Conservation (phyloP, 805 yeast species). For the Spathaspora hagerdaliae region DNA sequence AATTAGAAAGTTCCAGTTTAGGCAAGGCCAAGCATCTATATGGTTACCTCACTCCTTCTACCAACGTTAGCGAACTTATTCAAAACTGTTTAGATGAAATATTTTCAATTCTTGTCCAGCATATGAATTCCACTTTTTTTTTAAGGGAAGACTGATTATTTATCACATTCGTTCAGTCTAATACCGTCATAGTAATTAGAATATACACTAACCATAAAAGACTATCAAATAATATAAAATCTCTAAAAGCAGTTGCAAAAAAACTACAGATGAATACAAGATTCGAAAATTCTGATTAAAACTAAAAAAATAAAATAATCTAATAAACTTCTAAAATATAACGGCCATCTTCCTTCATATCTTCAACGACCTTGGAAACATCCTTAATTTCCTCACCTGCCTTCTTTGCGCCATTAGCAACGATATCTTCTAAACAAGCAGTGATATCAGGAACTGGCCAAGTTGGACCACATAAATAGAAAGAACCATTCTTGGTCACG, state of each 20-base stretch:
- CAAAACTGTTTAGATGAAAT: no score
- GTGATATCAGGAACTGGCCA: conserved; percentile 99
- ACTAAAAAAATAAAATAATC: conserved; percentile 2
- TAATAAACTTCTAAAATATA: conserved; percentile 92
- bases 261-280: neutral
- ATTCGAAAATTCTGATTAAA: no score
- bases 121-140: no score
- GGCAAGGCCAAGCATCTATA: no score
- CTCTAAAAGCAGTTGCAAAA: neutral
- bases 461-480: conserved; percentile 97
- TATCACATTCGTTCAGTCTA: no score
- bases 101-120: no score
- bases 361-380: conserved; percentile 78
- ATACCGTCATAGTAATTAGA: no score
- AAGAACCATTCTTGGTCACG: conserved; percentile 74
- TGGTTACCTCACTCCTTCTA: no score
- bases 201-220: no score
- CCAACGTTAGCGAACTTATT: no score
- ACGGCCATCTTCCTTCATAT: conserved; percentile 87
- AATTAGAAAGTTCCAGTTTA: no score
- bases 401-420: conserved; percentile 63
- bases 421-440: conserved; percentile 79
- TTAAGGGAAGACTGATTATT: no score
- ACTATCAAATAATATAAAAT: neutral
- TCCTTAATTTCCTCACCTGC: conserved; percentile 63